Conservation (phyloP, 2,329 filamentous ascomycete species). For the Annulohypoxylon truncatum region DNA sequence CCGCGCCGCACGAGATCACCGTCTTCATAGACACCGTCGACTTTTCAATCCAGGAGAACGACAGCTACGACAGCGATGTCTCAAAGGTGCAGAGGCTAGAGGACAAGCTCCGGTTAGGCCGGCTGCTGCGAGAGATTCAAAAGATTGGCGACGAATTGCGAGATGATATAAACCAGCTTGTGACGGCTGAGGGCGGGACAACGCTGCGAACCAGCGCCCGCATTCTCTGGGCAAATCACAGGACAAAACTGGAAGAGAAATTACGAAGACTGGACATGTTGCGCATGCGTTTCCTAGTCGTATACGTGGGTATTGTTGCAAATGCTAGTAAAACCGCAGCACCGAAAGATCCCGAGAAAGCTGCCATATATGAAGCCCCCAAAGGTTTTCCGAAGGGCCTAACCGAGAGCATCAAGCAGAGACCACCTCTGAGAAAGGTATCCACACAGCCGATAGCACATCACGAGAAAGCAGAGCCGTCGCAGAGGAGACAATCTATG, state of each 20-base stretch:
- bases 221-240: constrained; percentile 68
- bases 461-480: constrained; percentile 57
- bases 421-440: constrained; percentile 63
- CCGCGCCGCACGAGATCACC: constrained; percentile 67
- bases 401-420: constrained; percentile 58
- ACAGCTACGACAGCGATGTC: constrained; percentile 71
- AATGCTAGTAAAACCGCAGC: constrained; percentile 50
- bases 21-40: constrained; percentile 70
- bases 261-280: constrained; percentile 69
- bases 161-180: constrained; percentile 66
- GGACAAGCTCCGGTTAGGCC: constrained; percentile 70
- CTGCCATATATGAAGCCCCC: constrained; percentile 36
- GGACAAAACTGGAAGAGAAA: constrained; percentile 66
- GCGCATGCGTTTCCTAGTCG: constrained; percentile 72
- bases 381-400: constrained; percentile 55
- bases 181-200: constrained; percentile 59
- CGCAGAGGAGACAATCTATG: constrained; percentile 65
- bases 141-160: constrained; percentile 69
- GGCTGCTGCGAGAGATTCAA: constrained; percentile 71
- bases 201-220: constrained; percentile 62
- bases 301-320: constrained; percentile 71
- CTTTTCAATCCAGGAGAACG: constrained; percentile 72
- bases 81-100: constrained; percentile 68
- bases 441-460: constrained; percentile 61
- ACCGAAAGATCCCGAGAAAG: constrained; percentile 50